Evolutionary conservation across 106 monocot genomes (phyloP).

Genomic region (Acorus gramineus): DNA sequence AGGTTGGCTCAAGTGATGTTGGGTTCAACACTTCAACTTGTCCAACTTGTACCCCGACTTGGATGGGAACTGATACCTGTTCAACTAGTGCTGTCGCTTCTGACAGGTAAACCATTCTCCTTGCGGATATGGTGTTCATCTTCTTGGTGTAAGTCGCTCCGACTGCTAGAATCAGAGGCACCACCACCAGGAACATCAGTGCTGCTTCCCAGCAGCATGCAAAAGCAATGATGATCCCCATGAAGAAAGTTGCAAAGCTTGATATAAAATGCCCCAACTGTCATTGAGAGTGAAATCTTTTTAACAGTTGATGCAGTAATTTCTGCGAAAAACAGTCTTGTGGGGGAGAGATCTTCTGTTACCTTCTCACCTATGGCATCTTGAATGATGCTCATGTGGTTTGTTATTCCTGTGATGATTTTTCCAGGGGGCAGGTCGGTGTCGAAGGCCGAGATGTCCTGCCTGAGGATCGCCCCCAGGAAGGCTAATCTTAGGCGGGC

Average conservation of each 20-base stretch:
- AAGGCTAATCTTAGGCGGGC: slow-evolving; percentile 29
- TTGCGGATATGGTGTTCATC: slow-evolving; percentile 22
- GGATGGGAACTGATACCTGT: slow-evolving; percentile 13
- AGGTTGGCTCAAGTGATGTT: too few species aligned
- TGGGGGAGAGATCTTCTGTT: neutral
- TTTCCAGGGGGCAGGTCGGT: slow-evolving; percentile 30
- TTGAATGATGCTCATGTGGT: slow-evolving; percentile 39
- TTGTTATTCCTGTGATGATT: slow-evolving; percentile 28
- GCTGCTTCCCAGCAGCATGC: slow-evolving; percentile 6
- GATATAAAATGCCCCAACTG: slow-evolving; percentile 41
- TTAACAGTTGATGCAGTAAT: too few species aligned
- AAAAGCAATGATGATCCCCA: slow-evolving; percentile 8
- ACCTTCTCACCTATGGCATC: slow-evolving; percentile 48
- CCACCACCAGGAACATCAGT: slow-evolving; percentile 1
- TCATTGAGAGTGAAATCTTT: neutral
- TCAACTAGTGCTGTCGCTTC: slow-evolving; percentile 28
- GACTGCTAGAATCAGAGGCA: slow-evolving; percentile 19
- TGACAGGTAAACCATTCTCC: slow-evolving; percentile 12
- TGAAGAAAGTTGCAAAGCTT: slow-evolving; percentile 23
- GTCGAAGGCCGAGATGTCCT: slow-evolving; percentile 34
- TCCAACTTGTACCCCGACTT: too few species aligned
- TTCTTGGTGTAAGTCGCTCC: slow-evolving; percentile 32
- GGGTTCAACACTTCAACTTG: too few species aligned
- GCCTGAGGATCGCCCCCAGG: slow-evolving; percentile 25
- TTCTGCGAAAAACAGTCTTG: too few species aligned